phyloP scores from a whole-genome alignment of 768 basidiomycete species.

The Podaxis carcinomalis region DNA sequence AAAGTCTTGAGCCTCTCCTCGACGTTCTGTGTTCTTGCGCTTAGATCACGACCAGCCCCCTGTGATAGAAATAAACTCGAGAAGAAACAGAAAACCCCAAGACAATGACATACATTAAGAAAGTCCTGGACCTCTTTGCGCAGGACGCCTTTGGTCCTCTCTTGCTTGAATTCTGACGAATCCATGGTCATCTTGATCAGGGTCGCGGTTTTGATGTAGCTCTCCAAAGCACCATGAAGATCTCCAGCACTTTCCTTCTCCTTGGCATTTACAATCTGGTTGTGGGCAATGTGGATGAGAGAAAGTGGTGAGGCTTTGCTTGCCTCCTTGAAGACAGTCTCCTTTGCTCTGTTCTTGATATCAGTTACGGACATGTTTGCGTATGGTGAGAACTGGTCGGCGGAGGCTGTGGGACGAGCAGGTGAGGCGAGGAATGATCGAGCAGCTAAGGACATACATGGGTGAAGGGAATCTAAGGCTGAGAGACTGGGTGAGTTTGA shows the following conservation, averaged over 20 bases:
- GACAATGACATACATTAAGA: constrained; percentile 45
- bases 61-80: constrained; percentile 14
- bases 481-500: constrained; percentile 18
- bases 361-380: constrained; percentile 36
- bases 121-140: constrained; percentile 64
- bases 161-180: constrained; percentile 53
- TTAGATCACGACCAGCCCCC: constrained; percentile 37
- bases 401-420: constrained; percentile 12
- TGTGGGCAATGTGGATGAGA: constrained; percentile 60
- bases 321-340: constrained; percentile 44
- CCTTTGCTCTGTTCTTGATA: constrained; percentile 42
- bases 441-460: constrained; percentile 3
- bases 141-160: constrained; percentile 40
- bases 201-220: constrained; percentile 58
- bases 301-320: constrained; percentile 56
- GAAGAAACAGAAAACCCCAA: constrained; percentile 11
- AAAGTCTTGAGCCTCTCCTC: constrained; percentile 45
- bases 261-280: constrained; percentile 50
- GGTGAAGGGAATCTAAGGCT: constrained; percentile 4
- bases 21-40: constrained; percentile 30
- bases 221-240: constrained; percentile 54
- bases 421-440: neutral
- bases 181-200: constrained; percentile 57
- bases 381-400: constrained; percentile 19
- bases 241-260: constrained; percentile 54